Evolutionary conservation across 805 yeast genomes (phyloP).

Genomic region (Kurtzmaniella cleridarum): DNA sequence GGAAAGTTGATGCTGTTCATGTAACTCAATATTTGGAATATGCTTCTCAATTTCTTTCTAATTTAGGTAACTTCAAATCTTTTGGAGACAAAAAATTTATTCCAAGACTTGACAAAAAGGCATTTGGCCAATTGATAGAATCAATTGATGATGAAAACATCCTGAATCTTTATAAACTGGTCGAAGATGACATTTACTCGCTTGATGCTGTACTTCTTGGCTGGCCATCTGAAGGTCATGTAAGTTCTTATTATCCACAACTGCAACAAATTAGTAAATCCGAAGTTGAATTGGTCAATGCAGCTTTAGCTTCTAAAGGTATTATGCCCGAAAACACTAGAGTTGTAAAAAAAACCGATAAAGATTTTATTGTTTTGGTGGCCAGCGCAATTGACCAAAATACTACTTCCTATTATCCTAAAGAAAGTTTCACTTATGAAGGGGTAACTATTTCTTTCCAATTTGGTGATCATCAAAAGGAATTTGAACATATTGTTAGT

Average conservation of each 20-base stretch:
- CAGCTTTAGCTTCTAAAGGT: conserved; percentile 55
- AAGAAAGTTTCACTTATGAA: conserved; percentile 33
- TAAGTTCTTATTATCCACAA: conserved; percentile 66
- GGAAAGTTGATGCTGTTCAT: conserved; percentile 11
- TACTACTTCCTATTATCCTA: conserved; percentile 49
- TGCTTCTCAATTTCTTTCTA: conserved; percentile 68
- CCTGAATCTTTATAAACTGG: conserved; percentile 33
- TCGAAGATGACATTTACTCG: conserved; percentile 47
- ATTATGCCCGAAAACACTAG: conserved; percentile 80
- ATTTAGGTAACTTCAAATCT: conserved; percentile 76
- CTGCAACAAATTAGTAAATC: conserved; percentile 37
- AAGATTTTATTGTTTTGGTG: conserved; percentile 53
- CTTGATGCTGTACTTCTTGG: conserved; percentile 58
- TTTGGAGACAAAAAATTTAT: conserved; percentile 87
- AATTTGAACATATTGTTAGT: conserved; percentile 55
- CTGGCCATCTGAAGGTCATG: conserved; percentile 72
- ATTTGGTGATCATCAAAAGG: conserved; percentile 75
- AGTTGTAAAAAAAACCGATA: conserved; percentile 49
- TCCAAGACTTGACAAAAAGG: conserved; percentile 50
- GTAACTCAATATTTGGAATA: conserved; percentile 56
- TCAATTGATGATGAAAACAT: conserved; percentile 31
- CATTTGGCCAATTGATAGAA: conserved; percentile 43
- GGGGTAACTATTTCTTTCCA: conserved; percentile 42
- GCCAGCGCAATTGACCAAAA: conserved; percentile 58
- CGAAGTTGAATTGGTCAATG: conserved; percentile 64